Base-by-base conservation (phyloP, 1,284 basidiomycete genomes). In the Exobasidium rhododendri region DNA sequence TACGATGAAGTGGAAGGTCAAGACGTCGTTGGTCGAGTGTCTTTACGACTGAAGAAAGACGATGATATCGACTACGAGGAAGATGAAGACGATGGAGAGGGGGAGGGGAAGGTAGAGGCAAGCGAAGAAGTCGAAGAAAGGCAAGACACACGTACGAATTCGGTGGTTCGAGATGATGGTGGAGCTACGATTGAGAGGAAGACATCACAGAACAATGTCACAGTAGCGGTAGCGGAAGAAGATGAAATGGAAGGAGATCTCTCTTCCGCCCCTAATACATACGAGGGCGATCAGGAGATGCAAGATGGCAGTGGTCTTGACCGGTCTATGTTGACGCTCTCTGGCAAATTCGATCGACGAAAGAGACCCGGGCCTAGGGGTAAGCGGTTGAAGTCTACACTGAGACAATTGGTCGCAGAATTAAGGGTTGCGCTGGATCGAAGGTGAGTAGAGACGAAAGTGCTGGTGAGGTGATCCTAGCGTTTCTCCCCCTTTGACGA, bases 361-460 rank as follows among this genome's bases (percentile, higher is more conserved):
- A 71, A 67, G 35, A 65, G 67, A 10, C 67, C 67, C 1, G 70
- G 67, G 17, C 71, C 71, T 49, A 70, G 74, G 14, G 74, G 74
- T 24, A 76, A 76, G 58, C 71, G 74, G 40, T 64, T 76, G 22
- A 74, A 74, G 62, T 70, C 67, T 4, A 76, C 73, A 49, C 65
- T 76, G 29, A 66, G 73, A 11, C 66, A 66, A 40, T 61, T 73
- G n/a, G 61, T 76, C 6, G 35, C 65, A 53, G 65, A 62, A 20
- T 61, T 76, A 26, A 40, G 35, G 17, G 17, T 7, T 40, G 35
- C 17, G 7, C 35, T 40, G 7, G 50, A 24, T 5, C 50, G 4
- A 32, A 52, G 20, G 6, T 30, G 17, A 32, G 28, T 52, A 24
- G 32, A n/a, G n/a, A n/a, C n/a, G n/a, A n/a, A n/a, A n/a, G n/a